Evolutionary conservation across 169 alveolate genomes (phyloP).

Genomic region (Plasmodium adleri): DNA sequence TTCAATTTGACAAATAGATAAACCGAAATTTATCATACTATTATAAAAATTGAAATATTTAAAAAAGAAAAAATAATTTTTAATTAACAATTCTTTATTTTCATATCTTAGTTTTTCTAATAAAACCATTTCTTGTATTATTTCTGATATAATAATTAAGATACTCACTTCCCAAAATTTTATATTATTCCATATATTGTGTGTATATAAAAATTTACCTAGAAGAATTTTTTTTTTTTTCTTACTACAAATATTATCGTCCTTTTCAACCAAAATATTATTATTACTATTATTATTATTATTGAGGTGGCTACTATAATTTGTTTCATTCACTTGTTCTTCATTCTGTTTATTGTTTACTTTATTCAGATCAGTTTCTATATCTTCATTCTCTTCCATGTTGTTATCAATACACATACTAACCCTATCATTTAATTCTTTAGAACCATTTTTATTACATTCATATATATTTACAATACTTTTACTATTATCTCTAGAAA

Average conservation of each 20-base stretch:
- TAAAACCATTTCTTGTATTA: constrained; percentile 57
- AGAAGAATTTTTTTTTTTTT: constrained; percentile 26
- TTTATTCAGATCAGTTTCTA: background rate
- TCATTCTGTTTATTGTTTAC: background rate
- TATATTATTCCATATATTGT: constrained; percentile 53
- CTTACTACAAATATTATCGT: background rate
- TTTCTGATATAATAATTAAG: constrained; percentile 57
- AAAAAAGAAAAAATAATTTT: constrained; percentile 65
- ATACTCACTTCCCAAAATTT: constrained; percentile 67
- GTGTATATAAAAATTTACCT: constrained; percentile 54
- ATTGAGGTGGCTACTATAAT: background rate
- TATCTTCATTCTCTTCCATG: background rate
- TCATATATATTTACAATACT: constrained; percentile 55
- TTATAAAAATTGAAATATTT: constrained; percentile 58
- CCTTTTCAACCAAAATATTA: background rate
- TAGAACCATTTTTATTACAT: background rate
- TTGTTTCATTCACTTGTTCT: background rate
- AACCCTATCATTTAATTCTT: background rate
- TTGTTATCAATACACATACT: background rate
- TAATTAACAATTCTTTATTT: constrained; percentile 60
- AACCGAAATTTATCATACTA: constrained; percentile 61
- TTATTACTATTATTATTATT: background rate
- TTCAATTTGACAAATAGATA: constrained; percentile 56
- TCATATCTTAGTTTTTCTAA: constrained; percentile 59
- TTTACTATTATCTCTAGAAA: background rate